Base-by-base conservation (phyloP, 192 early-diverging fungal species). In the Pilobolus umbonatus region DNA sequence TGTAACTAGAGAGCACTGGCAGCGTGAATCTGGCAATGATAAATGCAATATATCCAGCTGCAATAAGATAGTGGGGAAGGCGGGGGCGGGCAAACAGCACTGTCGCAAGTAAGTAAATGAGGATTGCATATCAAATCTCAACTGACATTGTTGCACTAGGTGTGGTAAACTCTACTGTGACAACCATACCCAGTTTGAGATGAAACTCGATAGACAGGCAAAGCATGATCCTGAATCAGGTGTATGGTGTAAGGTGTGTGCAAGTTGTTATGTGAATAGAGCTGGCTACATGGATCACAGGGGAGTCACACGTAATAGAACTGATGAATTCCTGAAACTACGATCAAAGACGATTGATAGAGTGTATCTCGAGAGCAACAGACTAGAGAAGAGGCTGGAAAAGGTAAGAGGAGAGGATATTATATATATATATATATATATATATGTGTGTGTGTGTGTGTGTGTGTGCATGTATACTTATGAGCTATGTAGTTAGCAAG, bases 361-460 rank as follows among this genome's bases (percentile, higher is more conserved):
- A 12, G 78, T 83, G 7, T 80, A 83, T 47, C 63, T 91, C 31
- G 89, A 88, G 52, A 78, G 79, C 4, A 91, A 88, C 58, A 73
- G 86, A 32, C 67, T 88, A 3, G 87, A 89, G 60, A 84, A 87
- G 61, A 75, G 89, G 3, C 62, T 91, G 26, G 89, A 91, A 72
- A 82, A 84, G 57, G 75, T 90, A 38, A 65, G 67, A 8, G 59
- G 60, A 62, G 59, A 44, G 8, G 4, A 25, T 1, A 2, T 15
- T 1, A 29, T 25, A 43, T 28, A 38, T 28, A 22, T 9, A 25
- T 28, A 39, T 36, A 0, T 44, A 26, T 5, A 10, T 5, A 43
- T 44, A 25, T 38, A 21, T 6, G 19, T 2, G 8, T 2, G 6
- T 21, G 19, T 38, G 0, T 36, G 1, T 40, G 14, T n/a, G 17